Evolutionary conservation across 2,329 filamentous ascomycete genomes (phyloP).

Genomic region (Cercospora sp.): DNA sequence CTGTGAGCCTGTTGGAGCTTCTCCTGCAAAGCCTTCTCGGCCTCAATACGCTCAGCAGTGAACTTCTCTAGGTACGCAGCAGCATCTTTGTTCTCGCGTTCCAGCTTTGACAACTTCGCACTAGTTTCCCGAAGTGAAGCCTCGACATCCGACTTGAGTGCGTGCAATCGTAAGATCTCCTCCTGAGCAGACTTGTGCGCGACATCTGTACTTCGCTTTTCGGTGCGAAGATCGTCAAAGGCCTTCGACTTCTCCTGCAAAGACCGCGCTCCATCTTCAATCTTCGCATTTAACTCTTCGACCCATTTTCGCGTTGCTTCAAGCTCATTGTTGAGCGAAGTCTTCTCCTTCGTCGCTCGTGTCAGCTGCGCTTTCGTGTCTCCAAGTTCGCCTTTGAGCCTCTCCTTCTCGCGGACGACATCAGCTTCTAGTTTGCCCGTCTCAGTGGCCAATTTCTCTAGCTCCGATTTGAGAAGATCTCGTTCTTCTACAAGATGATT

Average conservation of each 20-base stretch:
- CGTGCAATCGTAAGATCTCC: conserved; percentile 13
- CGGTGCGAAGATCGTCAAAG: conserved; percentile 14
- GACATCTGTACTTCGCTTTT: conserved; percentile 16
- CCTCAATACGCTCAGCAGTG: conserved; percentile 16
- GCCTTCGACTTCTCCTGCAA: conserved; percentile 16
- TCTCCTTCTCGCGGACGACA: conserved; percentile 11
- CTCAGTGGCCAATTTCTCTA: conserved; percentile 4
- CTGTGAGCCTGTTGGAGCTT: conserved; percentile 25
- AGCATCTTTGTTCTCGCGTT: conserved; percentile 25
- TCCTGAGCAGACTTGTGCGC: conserved; percentile 17
- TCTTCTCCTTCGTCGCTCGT: conserved; percentile 19
- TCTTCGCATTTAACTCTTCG: conserved; percentile 21
- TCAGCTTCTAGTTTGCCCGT: conserved; percentile 12
- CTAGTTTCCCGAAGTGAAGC: conserved; percentile 16
- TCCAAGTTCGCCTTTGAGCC: conserved; percentile 10
- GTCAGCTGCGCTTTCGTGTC: conserved; percentile 14
- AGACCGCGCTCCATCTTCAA: conserved; percentile 20
- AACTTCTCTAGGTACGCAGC: conserved; percentile 24
- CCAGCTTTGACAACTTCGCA: conserved; percentile 23
- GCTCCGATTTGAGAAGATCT: background rate
- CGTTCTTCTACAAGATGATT: conserved; percentile 13
- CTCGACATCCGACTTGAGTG: conserved; percentile 24
- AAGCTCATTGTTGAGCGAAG: conserved; percentile 20
- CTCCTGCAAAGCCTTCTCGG: conserved; percentile 16
- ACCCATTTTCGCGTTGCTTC: conserved; percentile 18